Evolutionary conservation across 2,329 filamentous ascomycete species (phyloP).

Genomic region (Intubia oerlemansii): DNA sequence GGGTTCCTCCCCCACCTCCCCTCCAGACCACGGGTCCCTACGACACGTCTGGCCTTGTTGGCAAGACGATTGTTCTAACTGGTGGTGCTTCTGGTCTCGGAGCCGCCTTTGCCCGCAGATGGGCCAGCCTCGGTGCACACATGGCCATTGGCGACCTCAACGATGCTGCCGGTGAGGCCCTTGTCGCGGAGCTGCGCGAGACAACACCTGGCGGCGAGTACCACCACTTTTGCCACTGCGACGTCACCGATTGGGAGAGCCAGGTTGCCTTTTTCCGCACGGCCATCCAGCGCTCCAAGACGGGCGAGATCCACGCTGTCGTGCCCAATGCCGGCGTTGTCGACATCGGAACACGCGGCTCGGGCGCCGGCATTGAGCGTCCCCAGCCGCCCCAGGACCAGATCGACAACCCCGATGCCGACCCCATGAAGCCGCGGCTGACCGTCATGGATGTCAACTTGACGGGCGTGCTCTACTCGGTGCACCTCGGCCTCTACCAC

Average conservation of each 20-base stretch:
- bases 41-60: constrained; percentile 21
- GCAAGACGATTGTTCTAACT: constrained; percentile 38
- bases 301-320: constrained; percentile 36
- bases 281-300: constrained; percentile 29
- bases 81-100: constrained; percentile 41
- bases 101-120: constrained; percentile 26
- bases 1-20: no score
- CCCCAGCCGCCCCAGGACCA: no score
- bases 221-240: constrained; percentile 35
- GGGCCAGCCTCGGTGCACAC: constrained; percentile 33
- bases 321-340: constrained; percentile 45
- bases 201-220: constrained; percentile 20
- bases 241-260: constrained; percentile 42
- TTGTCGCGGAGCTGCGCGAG: constrained; percentile 31
- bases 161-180: constrained; percentile 25
- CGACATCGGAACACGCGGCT: constrained; percentile 12
- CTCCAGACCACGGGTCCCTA: constrained; percentile 23
- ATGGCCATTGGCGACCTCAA: constrained; percentile 44
- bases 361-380: constrained; percentile 20
- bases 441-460: constrained; percentile 39
- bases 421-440: constrained; percentile 19
- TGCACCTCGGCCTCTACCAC: constrained; percentile 39
- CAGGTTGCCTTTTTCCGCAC: constrained; percentile 41
- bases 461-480: constrained; percentile 40
- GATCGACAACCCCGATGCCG: no score